Evolutionary conservation across 192 early-diverging fungal species (phyloP).

Genomic region (Lobulomyces angularis): DNA sequence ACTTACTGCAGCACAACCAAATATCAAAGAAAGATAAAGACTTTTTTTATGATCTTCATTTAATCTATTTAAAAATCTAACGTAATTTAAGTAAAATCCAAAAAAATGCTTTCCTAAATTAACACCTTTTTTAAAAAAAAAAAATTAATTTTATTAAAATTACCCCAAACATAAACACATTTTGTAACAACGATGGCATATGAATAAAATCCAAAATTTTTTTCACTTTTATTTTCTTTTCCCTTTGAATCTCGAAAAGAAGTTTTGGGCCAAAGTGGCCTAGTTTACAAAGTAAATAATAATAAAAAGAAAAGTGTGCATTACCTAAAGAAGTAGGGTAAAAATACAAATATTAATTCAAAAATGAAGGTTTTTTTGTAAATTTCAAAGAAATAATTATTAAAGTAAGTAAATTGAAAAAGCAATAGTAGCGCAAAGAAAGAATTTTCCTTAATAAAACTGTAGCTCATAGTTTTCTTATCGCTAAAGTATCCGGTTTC

Average conservation of each 20-base stretch:
- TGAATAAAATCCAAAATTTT: constrained; percentile 9
- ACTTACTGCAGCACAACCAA: too few species aligned
- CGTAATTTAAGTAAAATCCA: constrained; percentile 16
- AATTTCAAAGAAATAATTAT: constrained; percentile 11
- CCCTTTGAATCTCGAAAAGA: constrained; percentile 14
- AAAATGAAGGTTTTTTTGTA: constrained; percentile 8
- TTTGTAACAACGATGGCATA: constrained; percentile 13
- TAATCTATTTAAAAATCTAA: constrained; percentile 11
- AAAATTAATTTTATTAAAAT: neutral
- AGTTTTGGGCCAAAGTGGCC: constrained; percentile 14
- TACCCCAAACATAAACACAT: constrained; percentile 20
- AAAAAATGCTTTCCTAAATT: constrained; percentile 6
- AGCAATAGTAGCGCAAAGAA: constrained; percentile 19
- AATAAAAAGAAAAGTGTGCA: too few species aligned
- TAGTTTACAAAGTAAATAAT: too few species aligned
- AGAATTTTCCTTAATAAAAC: too few species aligned
- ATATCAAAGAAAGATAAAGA: constrained; percentile 12
- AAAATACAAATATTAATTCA: constrained; percentile 16
- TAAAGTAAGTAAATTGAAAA: constrained; percentile 14
- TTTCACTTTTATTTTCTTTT: constrained; percentile 12
- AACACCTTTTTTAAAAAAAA: neutral
- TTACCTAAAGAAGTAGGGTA: constrained; percentile 15
- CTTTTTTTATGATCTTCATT: constrained; percentile 5
- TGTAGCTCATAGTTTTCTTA: too few species aligned
- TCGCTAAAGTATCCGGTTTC: too few species aligned